These are phyloP conservation scores for Westerdykella aurantiaca DNA, from an alignment of 2,329 filamentous ascomycete genomes.

Conservation along the genomic window DNA sequence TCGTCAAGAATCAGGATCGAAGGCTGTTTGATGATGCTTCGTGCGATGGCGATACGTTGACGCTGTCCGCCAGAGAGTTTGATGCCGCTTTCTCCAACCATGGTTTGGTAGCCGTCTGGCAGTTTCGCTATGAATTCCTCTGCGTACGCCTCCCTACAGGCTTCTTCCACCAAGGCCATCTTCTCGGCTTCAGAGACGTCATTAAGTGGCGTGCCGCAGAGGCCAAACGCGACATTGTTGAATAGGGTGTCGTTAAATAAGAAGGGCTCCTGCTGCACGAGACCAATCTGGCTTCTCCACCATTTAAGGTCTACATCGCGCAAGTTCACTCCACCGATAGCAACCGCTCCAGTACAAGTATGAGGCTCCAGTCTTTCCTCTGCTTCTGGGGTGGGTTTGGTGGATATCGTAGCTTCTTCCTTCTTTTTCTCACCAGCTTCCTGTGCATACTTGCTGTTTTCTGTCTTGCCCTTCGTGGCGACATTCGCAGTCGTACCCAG, in stretches of 20 bases:
- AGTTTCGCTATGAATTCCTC: constrained; percentile 35
- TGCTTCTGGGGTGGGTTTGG: constrained; percentile 6
- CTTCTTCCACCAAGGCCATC: constrained; percentile 46
- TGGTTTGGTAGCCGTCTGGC: constrained; percentile 61
- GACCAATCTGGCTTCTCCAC: constrained; percentile 44
- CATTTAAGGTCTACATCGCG: constrained; percentile 36
- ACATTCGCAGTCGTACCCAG: constrained; percentile 13
- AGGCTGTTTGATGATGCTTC: constrained; percentile 63
- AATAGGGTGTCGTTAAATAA: constrained; percentile 38
- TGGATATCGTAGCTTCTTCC: neutral
- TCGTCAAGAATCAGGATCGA: constrained; percentile 67
- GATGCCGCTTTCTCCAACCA: constrained; percentile 70
- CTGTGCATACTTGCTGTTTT: constrained; percentile 1
- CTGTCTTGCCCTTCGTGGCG: constrained; percentile 2
- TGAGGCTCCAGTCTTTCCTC: constrained; percentile 18
- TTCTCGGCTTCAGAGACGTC: constrained; percentile 52
- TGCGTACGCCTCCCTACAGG: constrained; percentile 36
- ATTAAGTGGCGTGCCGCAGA: constrained; percentile 43
- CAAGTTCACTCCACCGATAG: constrained; percentile 24
- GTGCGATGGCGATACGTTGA: constrained; percentile 73
- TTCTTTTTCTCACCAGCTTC: neutral
- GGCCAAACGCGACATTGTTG: constrained; percentile 37
- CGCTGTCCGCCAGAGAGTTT: constrained; percentile 79
- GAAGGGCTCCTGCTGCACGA: constrained; percentile 39
- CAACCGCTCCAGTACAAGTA: constrained; percentile 30